A percentile compares a stretch with the other conserved stretches of the same genome.
phyloP scores from a whole-genome alignment of 805 yeast species.

The Millerozyma miso region DNA sequence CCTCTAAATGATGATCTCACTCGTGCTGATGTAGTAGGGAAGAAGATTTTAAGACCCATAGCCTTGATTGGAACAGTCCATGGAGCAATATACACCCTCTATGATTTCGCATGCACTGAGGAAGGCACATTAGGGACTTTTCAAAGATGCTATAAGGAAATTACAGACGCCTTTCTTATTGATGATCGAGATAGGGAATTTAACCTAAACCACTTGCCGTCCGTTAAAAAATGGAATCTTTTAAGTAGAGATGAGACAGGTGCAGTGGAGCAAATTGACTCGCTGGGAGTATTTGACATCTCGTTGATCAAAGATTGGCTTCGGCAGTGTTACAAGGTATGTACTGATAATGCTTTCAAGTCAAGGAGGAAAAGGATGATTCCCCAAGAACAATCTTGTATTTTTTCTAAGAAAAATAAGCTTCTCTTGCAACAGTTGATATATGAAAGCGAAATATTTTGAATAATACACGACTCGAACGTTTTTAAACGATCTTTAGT shows the following conservation, averaged over 20 bases:
- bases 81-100: slow-evolving; percentile 22
- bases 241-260: slow-evolving; percentile 14
- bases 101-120: slow-evolving; percentile 8
- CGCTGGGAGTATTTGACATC: slow-evolving; percentile 14
- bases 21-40: neutral
- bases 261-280: slow-evolving; percentile 6
- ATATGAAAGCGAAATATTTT: slow-evolving; percentile 7
- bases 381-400: slow-evolving; percentile 7
- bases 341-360: slow-evolving; percentile 1
- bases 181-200: slow-evolving; percentile 6
- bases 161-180: slow-evolving; percentile 3
- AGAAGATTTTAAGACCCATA: slow-evolving; percentile 5
- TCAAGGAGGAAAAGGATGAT: slow-evolving; percentile 2
- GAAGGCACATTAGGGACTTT: slow-evolving; percentile 11
- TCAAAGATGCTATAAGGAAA: slow-evolving; percentile 12
- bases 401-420: slow-evolving; percentile 11
- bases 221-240: slow-evolving; percentile 8
- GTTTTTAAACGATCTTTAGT: neutral
- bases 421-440: slow-evolving; percentile 10
- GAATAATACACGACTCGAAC: slow-evolving; percentile 2
- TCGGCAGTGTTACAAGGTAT: slow-evolving; percentile 5
- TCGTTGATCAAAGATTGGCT: slow-evolving; percentile 15
- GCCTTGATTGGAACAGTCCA: slow-evolving; percentile 22
- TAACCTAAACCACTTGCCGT: slow-evolving; percentile 8
- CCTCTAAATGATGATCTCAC: neutral